A percentile compares a stretch with the other conserved stretches of the same genome.
These are phyloP conservation scores for Calonectria pseudoturangicola DNA, from an alignment of 2,329 filamentous ascomycete genomes.

Conservation along the genomic window DNA sequence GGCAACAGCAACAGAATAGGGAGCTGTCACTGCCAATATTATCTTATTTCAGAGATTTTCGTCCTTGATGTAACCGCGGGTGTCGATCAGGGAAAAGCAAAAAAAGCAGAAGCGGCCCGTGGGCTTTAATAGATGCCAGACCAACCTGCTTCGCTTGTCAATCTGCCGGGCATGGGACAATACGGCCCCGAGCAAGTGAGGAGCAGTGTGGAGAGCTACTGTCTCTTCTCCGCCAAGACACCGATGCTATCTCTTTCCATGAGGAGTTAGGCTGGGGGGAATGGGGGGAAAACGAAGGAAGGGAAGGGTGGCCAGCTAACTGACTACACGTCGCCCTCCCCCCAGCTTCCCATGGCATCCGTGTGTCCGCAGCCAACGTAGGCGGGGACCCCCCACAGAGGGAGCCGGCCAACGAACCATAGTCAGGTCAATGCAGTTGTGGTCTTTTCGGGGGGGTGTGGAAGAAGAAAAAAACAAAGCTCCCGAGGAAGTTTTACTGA, in stretches of 20 bases:
- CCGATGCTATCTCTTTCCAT: conserved; percentile 37
- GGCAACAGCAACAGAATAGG: conserved; percentile 9
- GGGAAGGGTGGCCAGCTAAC: conserved; percentile 17
- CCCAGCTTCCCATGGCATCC: conserved; percentile 39
- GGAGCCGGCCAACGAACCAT: conserved; percentile 43
- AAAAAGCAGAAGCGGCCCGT: conserved; percentile 26
- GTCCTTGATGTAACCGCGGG: background rate
- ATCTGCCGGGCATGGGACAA: conserved; percentile 34
- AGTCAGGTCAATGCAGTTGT: conserved; percentile 18
- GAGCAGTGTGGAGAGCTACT: conserved; percentile 43
- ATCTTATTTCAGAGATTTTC: background rate
- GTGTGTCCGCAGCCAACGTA: conserved; percentile 46
- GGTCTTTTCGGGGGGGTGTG: conserved; percentile 8
- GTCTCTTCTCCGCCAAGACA: conserved; percentile 42
- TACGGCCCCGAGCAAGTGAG: conserved; percentile 43
- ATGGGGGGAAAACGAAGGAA: conserved; percentile 18
- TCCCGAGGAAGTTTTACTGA: conserved; percentile 26
- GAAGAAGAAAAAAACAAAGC: conserved; percentile 2
- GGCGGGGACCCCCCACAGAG: conserved; percentile 29
- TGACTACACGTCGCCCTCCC: conserved; percentile 8
- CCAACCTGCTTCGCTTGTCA: conserved; percentile 38
- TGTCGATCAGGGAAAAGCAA: conserved; percentile 8
- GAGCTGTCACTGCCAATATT: background rate
- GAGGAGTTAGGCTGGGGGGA: conserved; percentile 11
- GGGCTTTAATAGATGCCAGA: conserved; percentile 47